Evolutionary conservation across 73 alveolate species (phyloP).

Genomic region (Blepharisma japonicum): DNA sequence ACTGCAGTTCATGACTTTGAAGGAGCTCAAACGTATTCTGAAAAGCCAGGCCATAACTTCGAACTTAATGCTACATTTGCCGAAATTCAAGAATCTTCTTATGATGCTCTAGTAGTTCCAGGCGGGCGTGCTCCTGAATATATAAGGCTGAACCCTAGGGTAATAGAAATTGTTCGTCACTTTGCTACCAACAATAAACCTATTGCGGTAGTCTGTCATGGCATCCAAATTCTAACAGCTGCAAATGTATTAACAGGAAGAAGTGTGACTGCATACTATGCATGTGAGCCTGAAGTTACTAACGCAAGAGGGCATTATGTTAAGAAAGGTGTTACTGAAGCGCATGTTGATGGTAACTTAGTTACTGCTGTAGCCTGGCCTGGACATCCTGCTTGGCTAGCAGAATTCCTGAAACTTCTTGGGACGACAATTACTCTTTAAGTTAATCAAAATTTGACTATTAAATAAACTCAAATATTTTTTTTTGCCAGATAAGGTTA

Average conservation of each 20-base stretch:
- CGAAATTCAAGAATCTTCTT: constrained; percentile 71
- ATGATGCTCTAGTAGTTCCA: constrained; percentile 81
- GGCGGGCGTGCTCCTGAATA: constrained; percentile 98
- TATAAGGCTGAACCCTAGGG: constrained; percentile 71
- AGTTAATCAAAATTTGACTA: not conserved
- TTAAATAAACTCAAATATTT: not conserved
- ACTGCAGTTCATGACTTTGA: constrained; percentile 93
- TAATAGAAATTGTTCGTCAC: constrained; percentile 68
- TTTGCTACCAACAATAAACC: constrained; percentile 81
- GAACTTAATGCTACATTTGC: constrained; percentile 61
- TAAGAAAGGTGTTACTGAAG: constrained; percentile 70
- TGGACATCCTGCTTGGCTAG: constrained; percentile 75
- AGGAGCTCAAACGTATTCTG: constrained; percentile 80
- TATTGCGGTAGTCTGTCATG: constrained; percentile 92
- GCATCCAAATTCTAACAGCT: constrained; percentile 79
- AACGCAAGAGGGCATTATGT: constrained; percentile 75
- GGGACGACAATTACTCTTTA: constrained; percentile 57
- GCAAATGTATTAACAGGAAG: constrained; percentile 69
- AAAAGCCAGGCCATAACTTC: constrained; percentile 80
- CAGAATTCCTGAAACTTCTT: constrained; percentile 69
- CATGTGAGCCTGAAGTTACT: constrained; percentile 77
- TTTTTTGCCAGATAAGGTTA: not conserved
- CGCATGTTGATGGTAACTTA: constrained; percentile 82
- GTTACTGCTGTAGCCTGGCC: constrained; percentile 92
- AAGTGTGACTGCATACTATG: constrained; percentile 76